Base-by-base conservation (phyloP, 805 yeast genomes). In the Spathaspora boniae region DNA sequence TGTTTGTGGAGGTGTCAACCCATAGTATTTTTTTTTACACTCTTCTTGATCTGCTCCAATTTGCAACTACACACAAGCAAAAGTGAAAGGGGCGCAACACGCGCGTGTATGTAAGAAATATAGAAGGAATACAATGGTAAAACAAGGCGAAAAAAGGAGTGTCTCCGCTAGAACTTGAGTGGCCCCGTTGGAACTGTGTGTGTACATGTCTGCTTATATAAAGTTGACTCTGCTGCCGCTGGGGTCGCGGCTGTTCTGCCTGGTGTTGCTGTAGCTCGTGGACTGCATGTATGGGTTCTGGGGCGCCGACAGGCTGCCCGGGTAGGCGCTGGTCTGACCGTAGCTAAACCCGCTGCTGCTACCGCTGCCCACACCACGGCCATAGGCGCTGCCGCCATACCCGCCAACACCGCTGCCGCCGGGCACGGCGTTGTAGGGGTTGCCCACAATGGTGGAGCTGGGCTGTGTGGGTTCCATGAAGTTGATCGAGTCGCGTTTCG, bases 401-500 rank as follows among this genome's bases (percentile, higher is more conserved):
- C 31, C 19, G 16, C 34, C 29, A n/a, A 16, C 11, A 4, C 11
- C 11, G 16, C 29, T 18, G 16, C 11, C 9, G 4, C 11, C 9
- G 9, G 29, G 29, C 16, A 11, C 29, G 11, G 34, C 66, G 34
- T 53, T 54, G 17, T 45, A 43, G 5, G 70, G 64, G 40, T 64
- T 60, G 1, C 73, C 72, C 7, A 56, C 63, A 18, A 68, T 62
- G 5, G 73, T 68, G 18, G 70, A 62, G 2, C 62, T 50, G 9
- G 70, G 72, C 37, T 65, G 62, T n/a, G 68, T 66, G 18, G 72
- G 68, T 37, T 63, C 70, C 28, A 54, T 45, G 38, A 47, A 47
- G 37, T 52, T 54, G 35, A 47, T 53, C 16, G 61, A 53, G 31
- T 57, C 59, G 37, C 65, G 47, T 37, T 56, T 53, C 24, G 39